phyloP scores from a whole-genome alignment of 208 protist genomes.

The Acanthamoeba sp. region DNA sequence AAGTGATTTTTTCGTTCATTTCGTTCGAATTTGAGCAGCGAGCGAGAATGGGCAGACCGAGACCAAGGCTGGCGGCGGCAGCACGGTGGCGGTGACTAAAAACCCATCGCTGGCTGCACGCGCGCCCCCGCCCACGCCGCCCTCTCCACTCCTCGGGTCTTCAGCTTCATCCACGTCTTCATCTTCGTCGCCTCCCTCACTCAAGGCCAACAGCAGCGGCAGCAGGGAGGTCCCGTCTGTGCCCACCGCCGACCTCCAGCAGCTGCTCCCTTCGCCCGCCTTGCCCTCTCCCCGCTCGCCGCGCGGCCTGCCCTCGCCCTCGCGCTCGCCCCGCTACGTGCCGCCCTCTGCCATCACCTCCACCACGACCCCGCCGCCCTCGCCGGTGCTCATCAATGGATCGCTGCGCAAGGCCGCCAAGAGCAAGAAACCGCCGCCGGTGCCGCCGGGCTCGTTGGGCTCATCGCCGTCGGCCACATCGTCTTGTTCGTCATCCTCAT shows the following conservation, averaged over 20 bases:
- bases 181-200: background rate
- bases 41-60: background rate
- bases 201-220: background rate
- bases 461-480: background rate
- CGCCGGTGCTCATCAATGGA: background rate
- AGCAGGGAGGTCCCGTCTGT: background rate
- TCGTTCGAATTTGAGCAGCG: no score
- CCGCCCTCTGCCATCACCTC: background rate
- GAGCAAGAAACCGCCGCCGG: conserved; percentile 14
- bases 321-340: background rate
- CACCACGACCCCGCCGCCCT: background rate
- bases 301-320: no score
- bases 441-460: background rate
- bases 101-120: conserved; percentile 6
- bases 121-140: background rate
- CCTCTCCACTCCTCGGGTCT: background rate
- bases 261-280: no score
- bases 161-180: no score
- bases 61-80: background rate
- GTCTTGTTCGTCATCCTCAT: background rate
- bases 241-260: background rate
- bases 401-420: background rate
- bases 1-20: no score
- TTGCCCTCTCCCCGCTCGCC: background rate
- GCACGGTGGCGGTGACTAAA: background rate